Conservation (phyloP, 345 rosid genomes). For the Eucalyptus regnans region DNA sequence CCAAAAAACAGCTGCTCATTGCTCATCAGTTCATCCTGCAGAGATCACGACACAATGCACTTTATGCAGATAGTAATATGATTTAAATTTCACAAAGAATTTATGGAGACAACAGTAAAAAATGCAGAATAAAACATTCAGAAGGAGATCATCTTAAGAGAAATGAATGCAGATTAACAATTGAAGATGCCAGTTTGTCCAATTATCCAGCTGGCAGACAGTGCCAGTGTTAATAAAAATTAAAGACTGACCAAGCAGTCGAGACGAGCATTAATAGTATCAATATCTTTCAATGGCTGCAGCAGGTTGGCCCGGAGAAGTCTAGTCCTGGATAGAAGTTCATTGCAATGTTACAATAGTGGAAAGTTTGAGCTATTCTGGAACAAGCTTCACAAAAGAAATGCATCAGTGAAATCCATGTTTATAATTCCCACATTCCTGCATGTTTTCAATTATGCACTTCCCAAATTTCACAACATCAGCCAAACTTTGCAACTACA, state of each 20-base stretch:
- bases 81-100: background rate
- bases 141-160: background rate
- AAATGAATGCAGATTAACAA: background rate
- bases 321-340: slow-evolving; percentile 64
- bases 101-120: background rate
- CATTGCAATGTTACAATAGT: background rate
- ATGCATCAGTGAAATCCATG: background rate
- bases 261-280: slow-evolving; percentile 86
- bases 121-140: background rate
- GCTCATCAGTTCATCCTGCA: slow-evolving; percentile 93
- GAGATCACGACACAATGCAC: background rate
- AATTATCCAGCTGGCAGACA: background rate
- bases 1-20: slow-evolving; percentile 94
- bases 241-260: slow-evolving; percentile 65
- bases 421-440: background rate
- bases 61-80: background rate
- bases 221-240: background rate
- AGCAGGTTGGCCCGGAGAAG: slow-evolving; percentile 95
- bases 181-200: background rate
- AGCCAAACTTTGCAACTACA: background rate
- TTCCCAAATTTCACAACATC: background rate
- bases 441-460: background rate
- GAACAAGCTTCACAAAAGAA: background rate
- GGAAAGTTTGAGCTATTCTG: background rate
- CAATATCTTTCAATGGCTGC: slow-evolving; percentile 93